A percentile compares a stretch with the other conserved stretches of the same genome.
Evolutionary conservation across 2,329 filamentous ascomycete genomes (phyloP).

Genomic region (Teratosphaeria nubilosa): DNA sequence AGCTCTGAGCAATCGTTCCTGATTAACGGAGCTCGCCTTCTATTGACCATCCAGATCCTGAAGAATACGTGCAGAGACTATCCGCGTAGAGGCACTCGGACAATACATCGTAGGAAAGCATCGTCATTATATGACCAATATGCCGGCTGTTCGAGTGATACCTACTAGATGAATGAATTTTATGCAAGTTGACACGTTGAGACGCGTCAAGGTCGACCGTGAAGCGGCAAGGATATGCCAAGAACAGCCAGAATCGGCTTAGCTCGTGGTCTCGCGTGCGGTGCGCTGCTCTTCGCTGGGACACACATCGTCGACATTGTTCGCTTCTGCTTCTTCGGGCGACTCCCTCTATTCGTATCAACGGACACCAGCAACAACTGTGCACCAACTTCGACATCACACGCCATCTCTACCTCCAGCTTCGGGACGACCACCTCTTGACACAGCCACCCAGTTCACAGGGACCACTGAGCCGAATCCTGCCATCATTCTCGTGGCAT

Average conservation of each 20-base stretch:
- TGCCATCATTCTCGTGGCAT: background rate
- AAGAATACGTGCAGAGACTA: background rate
- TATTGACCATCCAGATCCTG: background rate
- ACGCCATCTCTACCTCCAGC: background rate
- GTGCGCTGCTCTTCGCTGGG: background rate
- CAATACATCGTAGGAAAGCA: too few species aligned
- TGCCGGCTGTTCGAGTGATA: too few species aligned
- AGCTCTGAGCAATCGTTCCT: background rate
- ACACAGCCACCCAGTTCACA: background rate
- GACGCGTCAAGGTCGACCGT: background rate
- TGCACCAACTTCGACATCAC: background rate
- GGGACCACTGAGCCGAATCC: background rate
- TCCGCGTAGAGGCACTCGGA: background rate
- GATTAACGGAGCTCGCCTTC: background rate
- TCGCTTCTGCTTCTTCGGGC: background rate
- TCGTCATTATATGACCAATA: too few species aligned
- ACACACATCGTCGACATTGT: background rate
- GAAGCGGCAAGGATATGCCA: background rate
- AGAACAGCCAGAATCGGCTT: background rate
- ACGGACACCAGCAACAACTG: background rate
- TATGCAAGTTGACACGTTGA: background rate
- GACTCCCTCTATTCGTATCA: background rate
- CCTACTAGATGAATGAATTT: too few species aligned
- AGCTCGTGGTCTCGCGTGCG: background rate
- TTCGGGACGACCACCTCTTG: background rate